Base-by-base conservation (phyloP, 2,329 filamentous ascomycete genomes). In the Sphaerulina musiva region DNA sequence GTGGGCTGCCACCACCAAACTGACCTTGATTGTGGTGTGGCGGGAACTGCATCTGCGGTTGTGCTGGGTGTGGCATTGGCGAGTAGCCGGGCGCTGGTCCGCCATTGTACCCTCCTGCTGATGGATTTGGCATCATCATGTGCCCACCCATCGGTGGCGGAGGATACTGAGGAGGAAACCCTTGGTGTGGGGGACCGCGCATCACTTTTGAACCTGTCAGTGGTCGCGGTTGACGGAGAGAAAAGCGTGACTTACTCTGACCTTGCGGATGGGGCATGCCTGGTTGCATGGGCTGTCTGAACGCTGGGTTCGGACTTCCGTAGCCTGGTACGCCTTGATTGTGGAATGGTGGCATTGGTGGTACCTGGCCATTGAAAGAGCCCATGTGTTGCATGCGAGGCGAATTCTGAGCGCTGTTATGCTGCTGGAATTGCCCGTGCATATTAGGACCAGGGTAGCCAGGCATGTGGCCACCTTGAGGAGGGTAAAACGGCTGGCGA, bases 101-200 rank as follows among this genome's bases (percentile, higher is more conserved):
- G 26, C 84, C 81, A 32, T 78, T 76, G 73, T 93, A 86, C 65
- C 86, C 95, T 2, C 76, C 86, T 73, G 71, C 84, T 66, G 81
- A 82, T 12, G 80, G 80, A 57, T 84, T 81, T 59, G 88, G 87
- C 62, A 90, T 85, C 86, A 96, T 95, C 82, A 95, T 89, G 40
- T 76, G 74, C 14, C 73, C 73, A 43, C 80, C 83, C 84, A 93
- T 91, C 47, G 56, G 57, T 49, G 59, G 57, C 46, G 54, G 56
- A 14, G 51, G 46, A 41, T 56, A 62, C 34, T 59, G 61, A 11
- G 56, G 57, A 14, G 55, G 62, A 34, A 53, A 53, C 34, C 53
- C 63, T 12, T 53, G 57, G 34, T 59, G 63, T 43, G 56, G 62
- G 54, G 61, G 47, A 78, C 79, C 34, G 6, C 34, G 64, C 36